Percentiles rank a stretch among this genome's conserved stretches.
phyloP scores from a whole-genome alignment of 2,329 filamentous ascomycete species.

The Reticulascus tulasneorum region DNA sequence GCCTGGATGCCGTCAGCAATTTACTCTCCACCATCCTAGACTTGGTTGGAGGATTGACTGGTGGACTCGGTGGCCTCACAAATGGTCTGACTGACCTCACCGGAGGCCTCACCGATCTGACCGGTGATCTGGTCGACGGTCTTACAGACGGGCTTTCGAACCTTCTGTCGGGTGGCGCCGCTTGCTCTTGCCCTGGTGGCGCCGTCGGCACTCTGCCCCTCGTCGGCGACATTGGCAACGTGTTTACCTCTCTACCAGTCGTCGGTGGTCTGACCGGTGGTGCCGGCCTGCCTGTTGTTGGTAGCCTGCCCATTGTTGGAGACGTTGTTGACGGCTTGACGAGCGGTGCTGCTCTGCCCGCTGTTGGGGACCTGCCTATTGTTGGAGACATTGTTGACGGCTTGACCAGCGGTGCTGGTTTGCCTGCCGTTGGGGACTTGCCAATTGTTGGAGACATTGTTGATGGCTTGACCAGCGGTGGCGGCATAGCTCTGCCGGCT shows the following conservation, averaged over 20 bases:
- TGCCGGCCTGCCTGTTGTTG: not conserved
- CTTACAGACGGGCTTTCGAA: slow-evolving; percentile 1
- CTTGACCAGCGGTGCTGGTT: slow-evolving; percentile 1
- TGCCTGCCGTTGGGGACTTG: not conserved
- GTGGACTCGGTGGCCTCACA: not conserved
- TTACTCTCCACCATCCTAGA: no score
- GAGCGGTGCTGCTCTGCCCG: not conserved
- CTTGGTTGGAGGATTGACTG: no score
- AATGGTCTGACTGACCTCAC: not conserved
- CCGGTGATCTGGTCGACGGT: slow-evolving; percentile 50
- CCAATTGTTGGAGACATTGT: not conserved
- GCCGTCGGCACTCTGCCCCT: not conserved
- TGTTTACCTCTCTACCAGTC: not conserved
- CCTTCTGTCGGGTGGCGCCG: not conserved
- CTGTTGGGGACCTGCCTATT: no score
- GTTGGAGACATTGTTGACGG: not conserved
- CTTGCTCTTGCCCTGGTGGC: not conserved
- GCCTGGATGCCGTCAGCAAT: no score
- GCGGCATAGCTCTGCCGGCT: not conserved
- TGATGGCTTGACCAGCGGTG: not conserved
- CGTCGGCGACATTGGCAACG: not conserved
- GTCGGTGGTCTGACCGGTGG: not conserved
- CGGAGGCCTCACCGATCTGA: slow-evolving; percentile 56
- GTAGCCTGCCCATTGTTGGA: not conserved
- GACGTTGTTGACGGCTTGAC: not conserved